phyloP scores from a whole-genome alignment of 2,329 filamentous ascomycete genomes.

The Curvularia lunata region DNA sequence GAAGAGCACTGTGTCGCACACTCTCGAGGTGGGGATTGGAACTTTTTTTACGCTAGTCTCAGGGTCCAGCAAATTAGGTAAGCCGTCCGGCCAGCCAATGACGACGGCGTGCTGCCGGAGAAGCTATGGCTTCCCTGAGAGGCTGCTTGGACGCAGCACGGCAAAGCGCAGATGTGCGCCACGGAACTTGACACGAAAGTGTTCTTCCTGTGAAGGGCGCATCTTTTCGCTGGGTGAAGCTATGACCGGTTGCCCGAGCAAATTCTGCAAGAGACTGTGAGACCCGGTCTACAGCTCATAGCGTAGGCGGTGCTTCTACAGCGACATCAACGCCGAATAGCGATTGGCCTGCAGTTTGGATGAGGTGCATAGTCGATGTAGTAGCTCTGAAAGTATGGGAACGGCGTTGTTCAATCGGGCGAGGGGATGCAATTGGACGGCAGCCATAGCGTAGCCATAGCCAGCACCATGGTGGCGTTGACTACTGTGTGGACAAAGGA shows the following conservation, averaged over 20 bases:
- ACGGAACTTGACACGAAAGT: not conserved
- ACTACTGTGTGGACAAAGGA: not conserved
- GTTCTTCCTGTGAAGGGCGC: not conserved
- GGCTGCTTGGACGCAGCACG: not conserved
- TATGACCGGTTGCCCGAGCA: conserved; percentile 3
- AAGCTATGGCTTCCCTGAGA: conserved; percentile 2
- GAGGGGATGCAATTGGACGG: not conserved
- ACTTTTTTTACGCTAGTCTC: conserved; percentile 16
- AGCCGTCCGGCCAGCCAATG: conserved; percentile 16
- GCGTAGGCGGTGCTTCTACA: not conserved
- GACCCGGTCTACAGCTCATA: not conserved
- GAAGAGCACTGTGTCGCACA: conserved; percentile 21
- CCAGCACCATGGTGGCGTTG: not conserved
- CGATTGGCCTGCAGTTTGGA: not conserved
- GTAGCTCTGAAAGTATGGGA: not conserved
- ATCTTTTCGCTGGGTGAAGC: not conserved
- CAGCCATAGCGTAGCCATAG: not conserved
- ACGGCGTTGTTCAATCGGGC: not conserved
- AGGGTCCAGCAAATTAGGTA: conserved; percentile 23
- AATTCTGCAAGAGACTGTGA: not conserved
- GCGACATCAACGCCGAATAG: not conserved
- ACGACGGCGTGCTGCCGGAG: conserved; percentile 4
- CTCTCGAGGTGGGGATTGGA: conserved; percentile 29
- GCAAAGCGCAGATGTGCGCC: not conserved
- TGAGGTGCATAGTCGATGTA: not conserved